Evolutionary conservation across 768 basidiomycete species (phyloP), one percentile per base, ranked within the genome.

Genomic region (Suillus occidentalis): DNA sequence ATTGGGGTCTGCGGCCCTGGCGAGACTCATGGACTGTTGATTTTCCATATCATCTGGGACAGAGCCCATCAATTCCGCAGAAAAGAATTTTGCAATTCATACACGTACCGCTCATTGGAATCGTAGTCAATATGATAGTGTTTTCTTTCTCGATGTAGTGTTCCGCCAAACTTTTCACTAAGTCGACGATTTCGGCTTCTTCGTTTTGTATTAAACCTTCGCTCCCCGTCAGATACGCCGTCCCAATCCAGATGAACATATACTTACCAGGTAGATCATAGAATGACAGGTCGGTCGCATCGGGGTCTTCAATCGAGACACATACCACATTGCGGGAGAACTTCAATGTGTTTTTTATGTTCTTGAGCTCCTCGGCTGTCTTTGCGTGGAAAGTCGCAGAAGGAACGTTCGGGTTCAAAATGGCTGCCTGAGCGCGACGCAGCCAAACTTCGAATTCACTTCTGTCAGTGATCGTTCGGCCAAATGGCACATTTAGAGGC

Each of bases 21-120:
- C 90, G 0, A 91, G 74, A 4, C 65, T 76, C 3, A 86, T 80
- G 0, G 89, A 88, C 64, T 76, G 77, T 68, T 89, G 88, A 63
- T 87, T 90, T 65, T 90, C 81, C 36, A 89, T 83, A 58, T 92
- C 90, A 57, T 89, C 90, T 91, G 53, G 14, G 1, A 49, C 5
- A 7, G 6, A 2, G 7, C 34, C 69, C 52, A 65, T 52, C 49
- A 43, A 50, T 4, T 18, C 60, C 6, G 43, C 10, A 36, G 14
- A 47, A 18, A 7, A 16, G 61, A 3, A 14, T 59, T 40, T 14
- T 39, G 0, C 16, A 53, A 36, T 7, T 16, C 20, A 28, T 31
- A 18, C 22, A 68, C 72, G 65, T 65, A 87, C 89, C 88, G 58
- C 77, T 84, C 81, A 89, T 87, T 0, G 90, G 88, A 61, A 90